A percentile compares a stretch with the other conserved stretches of the same genome.
These are phyloP conservation scores for Pachysandra terminalis DNA, from an alignment of 164 flowering plant genomes.

Conservation along the genomic window DNA sequence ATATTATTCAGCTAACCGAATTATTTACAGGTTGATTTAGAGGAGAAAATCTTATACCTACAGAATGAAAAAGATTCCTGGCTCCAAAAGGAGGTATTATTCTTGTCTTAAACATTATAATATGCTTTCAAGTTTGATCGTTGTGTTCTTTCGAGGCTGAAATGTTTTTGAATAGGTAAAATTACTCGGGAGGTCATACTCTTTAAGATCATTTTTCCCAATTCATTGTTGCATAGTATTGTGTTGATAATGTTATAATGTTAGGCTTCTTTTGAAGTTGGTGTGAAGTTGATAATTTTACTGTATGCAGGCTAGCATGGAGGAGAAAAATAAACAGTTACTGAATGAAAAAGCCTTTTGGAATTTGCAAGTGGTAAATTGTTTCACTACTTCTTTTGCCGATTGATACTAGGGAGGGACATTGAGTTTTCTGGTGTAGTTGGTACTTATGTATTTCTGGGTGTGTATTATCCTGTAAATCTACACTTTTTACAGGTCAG, in stretches of 20 bases:
- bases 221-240: not conserved
- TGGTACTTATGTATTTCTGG: not conserved
- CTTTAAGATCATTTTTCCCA: no score
- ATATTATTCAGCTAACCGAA: constrained; percentile 6
- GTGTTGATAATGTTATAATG: not conserved
- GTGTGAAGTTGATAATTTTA: not conserved
- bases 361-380: constrained; percentile 28
- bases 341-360: constrained; percentile 19
- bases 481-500: constrained; percentile 26
- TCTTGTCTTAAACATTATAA: not conserved
- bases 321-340: constrained; percentile 26
- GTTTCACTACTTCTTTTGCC: not conserved
- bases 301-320: constrained; percentile 27
- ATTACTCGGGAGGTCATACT: not conserved
- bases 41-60: constrained; percentile 27
- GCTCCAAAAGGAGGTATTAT: constrained; percentile 34
- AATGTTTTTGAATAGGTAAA: not conserved
- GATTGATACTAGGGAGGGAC: not conserved
- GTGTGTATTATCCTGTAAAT: not conserved
- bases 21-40: constrained; percentile 36
- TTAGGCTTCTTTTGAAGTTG: not conserved
- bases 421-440: not conserved
- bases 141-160: not conserved
- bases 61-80: constrained; percentile 34
- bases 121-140: no score